These are phyloP conservation scores for Claviceps fusiformis DNA, from an alignment of 2,329 filamentous ascomycete genomes.

Conservation along the genomic window DNA sequence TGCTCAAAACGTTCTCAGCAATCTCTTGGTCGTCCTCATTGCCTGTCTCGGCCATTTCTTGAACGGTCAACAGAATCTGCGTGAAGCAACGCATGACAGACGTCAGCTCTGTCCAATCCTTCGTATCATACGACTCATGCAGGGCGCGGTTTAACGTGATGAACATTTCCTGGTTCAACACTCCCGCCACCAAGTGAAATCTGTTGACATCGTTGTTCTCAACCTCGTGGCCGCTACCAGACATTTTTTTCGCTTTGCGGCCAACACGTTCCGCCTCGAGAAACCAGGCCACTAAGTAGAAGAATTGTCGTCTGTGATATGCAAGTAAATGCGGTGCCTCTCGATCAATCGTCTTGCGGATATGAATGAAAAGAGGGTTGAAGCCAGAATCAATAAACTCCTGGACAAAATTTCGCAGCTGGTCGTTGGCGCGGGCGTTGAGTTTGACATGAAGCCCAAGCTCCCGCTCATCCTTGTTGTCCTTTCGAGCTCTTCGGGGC, in stretches of 20 bases:
- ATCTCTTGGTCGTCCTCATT: constrained; percentile 95
- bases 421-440: constrained; percentile 57
- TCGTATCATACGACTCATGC: constrained; percentile 64
- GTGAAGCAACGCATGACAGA: constrained; percentile 90
- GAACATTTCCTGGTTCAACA: constrained; percentile 91
- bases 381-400: constrained; percentile 93
- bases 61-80: constrained; percentile 81
- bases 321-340: constrained; percentile 71
- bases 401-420: constrained; percentile 71
- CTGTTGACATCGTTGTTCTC: constrained; percentile 47
- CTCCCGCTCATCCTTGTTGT: constrained; percentile 54
- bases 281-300: constrained; percentile 90
- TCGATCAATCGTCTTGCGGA: constrained; percentile 80
- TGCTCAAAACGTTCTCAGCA: constrained; percentile 89
- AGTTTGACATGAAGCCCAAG: constrained; percentile 63
- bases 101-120: constrained; percentile 76
- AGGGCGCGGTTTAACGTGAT: constrained; percentile 75
- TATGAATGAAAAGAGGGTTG: constrained; percentile 75
- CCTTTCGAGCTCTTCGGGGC: constrained; percentile 49
- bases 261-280: constrained; percentile 70
- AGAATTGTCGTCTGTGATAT: constrained; percentile 72
- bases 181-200: constrained; percentile 76
- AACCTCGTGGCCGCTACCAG: constrained; percentile 30
- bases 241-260: constrained; percentile 45
- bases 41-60: constrained; percentile 75